Evolutionary conservation across 2,329 filamentous ascomycete genomes (phyloP).

Genomic region (Trichophyton rubrum): DNA sequence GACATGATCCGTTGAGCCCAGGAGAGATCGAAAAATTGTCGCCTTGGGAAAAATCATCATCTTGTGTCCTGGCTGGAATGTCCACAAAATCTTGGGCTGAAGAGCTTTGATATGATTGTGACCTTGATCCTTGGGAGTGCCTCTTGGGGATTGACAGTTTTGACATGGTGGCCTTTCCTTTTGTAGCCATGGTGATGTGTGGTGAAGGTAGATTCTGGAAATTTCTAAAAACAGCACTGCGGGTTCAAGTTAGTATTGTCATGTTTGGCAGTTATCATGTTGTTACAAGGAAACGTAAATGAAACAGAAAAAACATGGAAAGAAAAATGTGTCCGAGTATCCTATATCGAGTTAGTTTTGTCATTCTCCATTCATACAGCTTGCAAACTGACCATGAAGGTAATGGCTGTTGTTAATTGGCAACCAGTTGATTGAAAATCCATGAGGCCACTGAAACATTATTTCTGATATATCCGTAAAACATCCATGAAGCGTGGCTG

Average conservation of each 20-base stretch:
- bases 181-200: constrained; percentile 24
- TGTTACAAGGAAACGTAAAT: background rate
- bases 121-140: constrained; percentile 22
- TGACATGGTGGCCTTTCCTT: constrained; percentile 27
- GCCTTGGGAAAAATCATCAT: constrained; percentile 33
- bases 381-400: background rate
- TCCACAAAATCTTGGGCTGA: constrained; percentile 28
- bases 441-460: constrained; percentile 1
- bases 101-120: constrained; percentile 23
- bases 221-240: constrained; percentile 4
- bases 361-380: background rate
- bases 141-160: constrained; percentile 26
- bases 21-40: constrained; percentile 33
- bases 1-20: constrained; percentile 23
- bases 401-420: background rate
- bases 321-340: background rate
- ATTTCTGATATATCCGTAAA: background rate
- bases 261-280: background rate
- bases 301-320: background rate
- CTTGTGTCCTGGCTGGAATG: constrained; percentile 29
- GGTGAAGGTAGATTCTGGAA: background rate
- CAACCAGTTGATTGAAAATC: background rate
- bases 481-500: constrained; percentile 2
- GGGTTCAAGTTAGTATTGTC: constrained; percentile 9
- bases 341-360: background rate